Evolutionary conservation across 2,329 filamentous ascomycete genomes (phyloP).

Genomic region (Diplodia scrobiculata): DNA sequence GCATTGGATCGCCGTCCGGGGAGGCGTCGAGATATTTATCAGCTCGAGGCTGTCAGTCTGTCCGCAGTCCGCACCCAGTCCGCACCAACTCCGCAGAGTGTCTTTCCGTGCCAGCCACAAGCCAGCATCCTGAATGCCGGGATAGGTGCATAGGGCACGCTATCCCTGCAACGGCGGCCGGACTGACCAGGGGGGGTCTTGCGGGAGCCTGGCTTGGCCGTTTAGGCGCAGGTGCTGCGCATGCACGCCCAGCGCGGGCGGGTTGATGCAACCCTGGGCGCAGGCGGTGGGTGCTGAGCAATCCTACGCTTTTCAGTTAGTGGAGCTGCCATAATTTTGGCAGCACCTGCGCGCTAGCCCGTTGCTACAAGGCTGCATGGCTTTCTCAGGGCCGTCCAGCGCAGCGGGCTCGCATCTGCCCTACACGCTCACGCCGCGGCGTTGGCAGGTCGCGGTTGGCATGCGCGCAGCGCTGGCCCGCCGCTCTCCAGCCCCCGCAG

Average conservation of each 20-base stretch:
- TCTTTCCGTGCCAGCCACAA: constrained; percentile 33
- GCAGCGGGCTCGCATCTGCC: constrained; percentile 12
- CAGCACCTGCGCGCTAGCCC: constrained; percentile 32
- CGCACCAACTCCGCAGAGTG: constrained; percentile 31
- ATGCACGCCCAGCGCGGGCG: constrained; percentile 1
- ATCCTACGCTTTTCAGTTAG: constrained; percentile 27
- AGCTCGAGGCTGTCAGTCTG: constrained; percentile 29
- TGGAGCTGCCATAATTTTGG: constrained; percentile 36
- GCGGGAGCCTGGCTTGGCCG: constrained; percentile 33
- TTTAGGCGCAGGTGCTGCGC: constrained; percentile 31
- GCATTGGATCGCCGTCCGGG: constrained; percentile 31
- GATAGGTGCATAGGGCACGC: constrained; percentile 33
- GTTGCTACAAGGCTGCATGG: constrained; percentile 36
- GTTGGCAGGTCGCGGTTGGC: not conserved
- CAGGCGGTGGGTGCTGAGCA: constrained; percentile 28
- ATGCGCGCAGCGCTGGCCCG: not conserved
- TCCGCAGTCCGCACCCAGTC: constrained; percentile 17
- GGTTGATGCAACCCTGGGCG: constrained; percentile 25
- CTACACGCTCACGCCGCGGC: constrained; percentile 12
- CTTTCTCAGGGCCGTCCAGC: constrained; percentile 21
- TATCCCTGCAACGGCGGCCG: constrained; percentile 31
- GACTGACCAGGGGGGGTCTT: constrained; percentile 27
- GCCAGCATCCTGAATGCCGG: constrained; percentile 33
- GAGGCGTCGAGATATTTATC: constrained; percentile 38
- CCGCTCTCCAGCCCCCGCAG: constrained; percentile 1